phyloP scores from a whole-genome alignment of 148 eudicot species.

The Euryodendron excelsum region DNA sequence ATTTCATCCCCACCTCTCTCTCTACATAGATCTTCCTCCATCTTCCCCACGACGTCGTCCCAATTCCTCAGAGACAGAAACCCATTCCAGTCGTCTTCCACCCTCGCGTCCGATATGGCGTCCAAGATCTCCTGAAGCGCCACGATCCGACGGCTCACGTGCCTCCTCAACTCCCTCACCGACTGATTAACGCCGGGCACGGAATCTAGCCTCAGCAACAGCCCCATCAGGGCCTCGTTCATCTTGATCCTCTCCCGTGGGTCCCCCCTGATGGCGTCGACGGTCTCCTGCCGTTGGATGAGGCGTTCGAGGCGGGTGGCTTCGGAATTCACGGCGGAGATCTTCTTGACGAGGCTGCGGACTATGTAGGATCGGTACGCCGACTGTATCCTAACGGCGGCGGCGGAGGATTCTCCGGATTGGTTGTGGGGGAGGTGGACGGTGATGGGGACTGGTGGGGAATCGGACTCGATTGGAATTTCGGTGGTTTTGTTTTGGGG shows the following conservation, averaged over 20 bases:
- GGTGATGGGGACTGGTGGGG: conserved; percentile 38
- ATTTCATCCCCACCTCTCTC: conserved; percentile 70
- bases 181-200: conserved; percentile 62
- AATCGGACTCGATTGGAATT: conserved; percentile 20
- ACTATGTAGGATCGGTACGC: conserved; percentile 54
- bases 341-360: conserved; percentile 49
- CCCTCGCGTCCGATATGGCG: conserved; percentile 36
- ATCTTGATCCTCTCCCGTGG: conserved; percentile 54
- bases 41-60: conserved; percentile 58
- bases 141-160: conserved; percentile 71
- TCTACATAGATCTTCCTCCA: conserved; percentile 63
- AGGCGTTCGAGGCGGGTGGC: conserved; percentile 45
- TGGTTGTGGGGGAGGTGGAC: conserved; percentile 23
- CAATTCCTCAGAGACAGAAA: conserved; percentile 37
- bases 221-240: conserved; percentile 70
- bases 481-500: conserved; percentile 8
- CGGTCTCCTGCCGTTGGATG: conserved; percentile 90
- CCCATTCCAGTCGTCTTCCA: conserved; percentile 47
- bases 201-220: conserved; percentile 61
- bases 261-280: conserved; percentile 54
- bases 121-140: conserved; percentile 86
- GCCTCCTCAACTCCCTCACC: conserved; percentile 71
- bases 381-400: conserved; percentile 77
- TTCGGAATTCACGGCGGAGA: conserved; percentile 45
- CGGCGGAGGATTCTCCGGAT: conserved; percentile 22